Conservation (phyloP, 768 basidiomycete species). For the Boletus edulis region DNA sequence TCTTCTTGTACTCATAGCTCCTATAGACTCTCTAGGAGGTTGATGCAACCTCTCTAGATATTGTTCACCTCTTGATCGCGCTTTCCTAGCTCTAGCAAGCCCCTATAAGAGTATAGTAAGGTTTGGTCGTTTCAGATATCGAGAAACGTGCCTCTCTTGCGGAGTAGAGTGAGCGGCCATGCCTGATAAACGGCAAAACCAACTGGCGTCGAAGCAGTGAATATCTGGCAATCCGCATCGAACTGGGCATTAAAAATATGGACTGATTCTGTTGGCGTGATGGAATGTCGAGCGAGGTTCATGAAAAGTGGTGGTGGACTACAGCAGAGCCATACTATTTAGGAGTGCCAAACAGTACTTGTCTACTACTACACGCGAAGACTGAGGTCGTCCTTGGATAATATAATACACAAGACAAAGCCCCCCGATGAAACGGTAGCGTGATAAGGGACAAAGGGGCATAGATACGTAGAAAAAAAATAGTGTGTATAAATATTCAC, state of each 20-base stretch:
- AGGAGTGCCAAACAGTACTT: constrained; percentile 13
- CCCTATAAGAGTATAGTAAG: too few relatives aligned
- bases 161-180: constrained; percentile 71
- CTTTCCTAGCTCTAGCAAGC: too few relatives aligned
- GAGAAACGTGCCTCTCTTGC: constrained; percentile 68
- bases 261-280: constrained; percentile 71
- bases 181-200: constrained; percentile 84
- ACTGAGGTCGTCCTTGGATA: constrained; percentile 3
- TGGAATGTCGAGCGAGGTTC: constrained; percentile 85
- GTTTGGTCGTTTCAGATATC: too few relatives aligned
- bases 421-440: constrained; percentile 10
- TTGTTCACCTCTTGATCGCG: too few relatives aligned
- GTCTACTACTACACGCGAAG: too few relatives aligned
- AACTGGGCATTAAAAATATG: constrained; percentile 77
- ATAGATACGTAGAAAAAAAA: constrained; percentile 23
- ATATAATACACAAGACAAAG: constrained; percentile 24
- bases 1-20: too few relatives aligned
- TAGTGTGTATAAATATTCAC: constrained; percentile 21
- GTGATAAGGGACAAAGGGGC: constrained; percentile 19
- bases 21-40: too few relatives aligned
- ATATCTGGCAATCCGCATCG: constrained; percentile 77
- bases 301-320: constrained; percentile 38
- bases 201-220: constrained; percentile 73
- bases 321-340: constrained; percentile 21
- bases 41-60: too few relatives aligned